Base-by-base conservation (phyloP, 2,329 filamentous ascomycete species). In the Penicillium sp. region DNA sequence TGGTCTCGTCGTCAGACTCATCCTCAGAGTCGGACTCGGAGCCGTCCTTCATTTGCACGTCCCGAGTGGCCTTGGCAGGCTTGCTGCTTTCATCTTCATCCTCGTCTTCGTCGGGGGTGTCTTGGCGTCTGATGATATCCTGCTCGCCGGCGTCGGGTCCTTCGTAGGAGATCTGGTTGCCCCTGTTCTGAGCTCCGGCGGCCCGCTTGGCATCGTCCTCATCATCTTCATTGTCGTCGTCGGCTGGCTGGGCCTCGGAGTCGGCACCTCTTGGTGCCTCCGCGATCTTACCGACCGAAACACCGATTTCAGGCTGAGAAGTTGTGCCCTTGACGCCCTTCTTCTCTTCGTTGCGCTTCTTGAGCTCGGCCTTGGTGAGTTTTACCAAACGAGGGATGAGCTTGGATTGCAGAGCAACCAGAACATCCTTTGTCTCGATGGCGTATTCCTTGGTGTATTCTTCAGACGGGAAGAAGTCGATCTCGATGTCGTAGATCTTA, bases 81-180 rank as follows among this genome's bases (percentile, higher is more conserved):
- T 63, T 56, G 12, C 62, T 63, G 33, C 53, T 81, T 67, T 83
- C 82, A 59, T 81, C 81, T 64, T 83, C 82, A 36, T 79, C 75
- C 21, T 81, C 77, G 15, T 75, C 45, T 49, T 85, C 82, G 21
- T 86, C 85, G 23, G 79, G 76, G 2, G 81, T 80, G 68, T 88
- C 83, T 57, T 83, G 82, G 52, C 80, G 79, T 66, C 89, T 87
- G 54, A 96, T 86, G 36, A 83, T 87, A 64, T 91, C 86, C 68
- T 96, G 85, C 69, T 97, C 94, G 4, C 93, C 93, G 6, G 96
- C 93, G 70, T 97, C 94, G 47, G 96, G 96, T 35, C 88, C 90
- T 39, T 91, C 93, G 66, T 97, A 97, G 15, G 91, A 94, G 2
- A 93, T 87, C 31, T 89, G 90, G 75, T 96, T 90, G 52, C 83